These are phyloP conservation scores for Gryganskiella cystojenkinii DNA, from an alignment of 192 early-diverging fungal species.

Conservation along the genomic window DNA sequence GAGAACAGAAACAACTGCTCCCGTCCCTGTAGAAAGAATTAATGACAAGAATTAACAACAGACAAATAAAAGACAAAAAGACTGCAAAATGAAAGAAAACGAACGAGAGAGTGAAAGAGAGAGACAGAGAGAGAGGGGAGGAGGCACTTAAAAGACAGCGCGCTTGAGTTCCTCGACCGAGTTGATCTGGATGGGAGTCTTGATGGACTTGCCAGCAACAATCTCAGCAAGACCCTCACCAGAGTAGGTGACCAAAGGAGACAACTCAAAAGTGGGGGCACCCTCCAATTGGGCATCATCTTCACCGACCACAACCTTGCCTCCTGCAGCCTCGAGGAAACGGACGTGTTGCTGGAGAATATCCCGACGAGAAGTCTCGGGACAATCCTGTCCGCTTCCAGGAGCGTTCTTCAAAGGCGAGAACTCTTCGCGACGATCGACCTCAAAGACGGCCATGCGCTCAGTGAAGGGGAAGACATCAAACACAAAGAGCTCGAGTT, in stretches of 20 bases:
- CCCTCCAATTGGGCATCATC: conserved; percentile 55
- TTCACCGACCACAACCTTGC: conserved; percentile 68
- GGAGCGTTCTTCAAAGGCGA: conserved; percentile 98
- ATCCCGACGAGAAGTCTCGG: conserved; percentile 92
- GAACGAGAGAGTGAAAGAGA: not conserved
- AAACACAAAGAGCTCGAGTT: conserved; percentile 99
- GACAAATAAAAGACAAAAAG: not conserved
- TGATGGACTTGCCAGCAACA: conserved; percentile 77
- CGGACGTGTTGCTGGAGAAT: conserved; percentile 89
- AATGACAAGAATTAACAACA: too few species aligned
- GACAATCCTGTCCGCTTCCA: conserved; percentile 85
- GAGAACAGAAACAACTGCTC: too few species aligned
- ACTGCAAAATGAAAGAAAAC: not conserved
- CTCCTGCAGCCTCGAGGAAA: conserved; percentile 89
- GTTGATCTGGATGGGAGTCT: conserved; percentile 57
- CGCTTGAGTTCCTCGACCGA: conserved; percentile 37
- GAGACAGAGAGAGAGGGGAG: not conserved
- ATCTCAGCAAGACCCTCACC: conserved; percentile 89
- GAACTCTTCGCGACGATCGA: conserved; percentile 94
- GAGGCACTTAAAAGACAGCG: conserved; percentile 22
- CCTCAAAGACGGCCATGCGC: conserved; percentile 91
- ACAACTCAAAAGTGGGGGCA: conserved; percentile 81
- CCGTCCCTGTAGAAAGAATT: too few species aligned
- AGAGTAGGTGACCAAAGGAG: conserved; percentile 88
- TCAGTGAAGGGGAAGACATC: conserved; percentile 96